Percentiles rank a stretch among this genome's conserved stretches.
Conservation (phyloP, 345 rosid genomes). For the Viola odorata region DNA sequence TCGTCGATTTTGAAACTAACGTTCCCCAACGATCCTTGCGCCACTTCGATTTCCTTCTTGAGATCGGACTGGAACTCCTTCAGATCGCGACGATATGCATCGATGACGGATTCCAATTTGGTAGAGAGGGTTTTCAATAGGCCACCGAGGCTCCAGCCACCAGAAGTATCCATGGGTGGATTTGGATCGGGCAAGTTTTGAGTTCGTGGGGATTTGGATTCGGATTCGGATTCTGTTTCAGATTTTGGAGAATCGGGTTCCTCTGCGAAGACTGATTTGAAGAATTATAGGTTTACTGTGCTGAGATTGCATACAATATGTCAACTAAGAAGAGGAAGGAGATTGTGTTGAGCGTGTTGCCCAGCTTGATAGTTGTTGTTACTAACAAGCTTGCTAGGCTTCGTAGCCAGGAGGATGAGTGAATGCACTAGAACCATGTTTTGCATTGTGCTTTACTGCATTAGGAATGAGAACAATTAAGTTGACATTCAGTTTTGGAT, state of each 20-base stretch:
- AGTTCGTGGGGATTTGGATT: too few species aligned
- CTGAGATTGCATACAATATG: constrained; percentile 50
- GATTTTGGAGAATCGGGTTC: too few species aligned
- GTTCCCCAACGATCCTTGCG: constrained; percentile 73
- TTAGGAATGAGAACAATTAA: not conserved
- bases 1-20: constrained; percentile 69
- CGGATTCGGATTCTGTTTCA: too few species aligned
- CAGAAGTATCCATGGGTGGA: too few species aligned
- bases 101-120: constrained; percentile 74
- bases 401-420: constrained; percentile 67
- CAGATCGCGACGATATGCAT: constrained; percentile 84
- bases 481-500: not conserved
- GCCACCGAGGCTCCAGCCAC: too few species aligned
- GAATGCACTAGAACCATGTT: constrained; percentile 3
- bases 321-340: constrained; percentile 61
- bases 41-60: constrained; percentile 83
- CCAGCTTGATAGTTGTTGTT: constrained; percentile 60
- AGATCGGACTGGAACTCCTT: constrained; percentile 77
- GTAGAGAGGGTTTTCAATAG: not conserved
- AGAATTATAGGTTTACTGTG: too few species aligned
- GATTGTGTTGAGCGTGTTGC: constrained; percentile 57
- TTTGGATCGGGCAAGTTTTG: too few species aligned
- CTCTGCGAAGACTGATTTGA: too few species aligned
- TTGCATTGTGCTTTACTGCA: too few species aligned
- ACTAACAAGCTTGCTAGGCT: constrained; percentile 73